phyloP scores from a whole-genome alignment of 2,329 filamentous ascomycete genomes.

The Talaromyces verruculosus region DNA sequence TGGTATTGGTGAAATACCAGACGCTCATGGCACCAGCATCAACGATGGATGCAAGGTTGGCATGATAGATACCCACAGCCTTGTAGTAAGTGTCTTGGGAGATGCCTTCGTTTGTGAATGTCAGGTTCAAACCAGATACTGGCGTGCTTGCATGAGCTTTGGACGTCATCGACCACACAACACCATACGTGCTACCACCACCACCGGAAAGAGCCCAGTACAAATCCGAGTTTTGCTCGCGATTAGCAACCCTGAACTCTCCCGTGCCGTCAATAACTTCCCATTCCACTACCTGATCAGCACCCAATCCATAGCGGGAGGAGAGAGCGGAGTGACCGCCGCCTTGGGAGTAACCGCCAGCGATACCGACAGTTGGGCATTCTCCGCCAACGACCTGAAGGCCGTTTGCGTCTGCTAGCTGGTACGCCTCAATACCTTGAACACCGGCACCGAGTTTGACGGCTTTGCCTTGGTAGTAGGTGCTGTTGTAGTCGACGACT shows the following conservation, averaged over 20 bases:
- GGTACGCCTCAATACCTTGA: neutral
- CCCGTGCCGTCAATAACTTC: constrained; percentile 53
- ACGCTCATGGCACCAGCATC: constrained; percentile 45
- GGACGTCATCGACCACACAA: constrained; percentile 35
- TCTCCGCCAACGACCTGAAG: constrained; percentile 57
- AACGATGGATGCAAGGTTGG: constrained; percentile 50
- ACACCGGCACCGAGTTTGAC: constrained; percentile 17
- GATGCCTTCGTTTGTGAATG: constrained; percentile 1
- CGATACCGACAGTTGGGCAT: constrained; percentile 53
- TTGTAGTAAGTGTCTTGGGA: constrained; percentile 36
- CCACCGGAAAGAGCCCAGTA: constrained; percentile 56
- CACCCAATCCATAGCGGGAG: constrained; percentile 47
- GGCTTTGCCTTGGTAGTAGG: constrained; percentile 7
- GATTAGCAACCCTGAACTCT: constrained; percentile 10
- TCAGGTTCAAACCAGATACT: neutral
- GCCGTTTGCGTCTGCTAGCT: constrained; percentile 43
- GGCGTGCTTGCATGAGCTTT: constrained; percentile 2
- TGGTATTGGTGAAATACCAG: constrained; percentile 8
- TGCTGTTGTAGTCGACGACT: constrained; percentile 35
- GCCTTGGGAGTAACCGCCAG: constrained; percentile 61
- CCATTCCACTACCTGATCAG: constrained; percentile 59
- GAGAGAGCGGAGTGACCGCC: constrained; percentile 55
- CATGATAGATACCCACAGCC: constrained; percentile 51
- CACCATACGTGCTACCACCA: constrained; percentile 52
- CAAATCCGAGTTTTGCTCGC: constrained; percentile 35